phyloP scores from a whole-genome alignment of 2,329 filamentous ascomycete genomes.

The Aspergillus pseudotamarii region DNA sequence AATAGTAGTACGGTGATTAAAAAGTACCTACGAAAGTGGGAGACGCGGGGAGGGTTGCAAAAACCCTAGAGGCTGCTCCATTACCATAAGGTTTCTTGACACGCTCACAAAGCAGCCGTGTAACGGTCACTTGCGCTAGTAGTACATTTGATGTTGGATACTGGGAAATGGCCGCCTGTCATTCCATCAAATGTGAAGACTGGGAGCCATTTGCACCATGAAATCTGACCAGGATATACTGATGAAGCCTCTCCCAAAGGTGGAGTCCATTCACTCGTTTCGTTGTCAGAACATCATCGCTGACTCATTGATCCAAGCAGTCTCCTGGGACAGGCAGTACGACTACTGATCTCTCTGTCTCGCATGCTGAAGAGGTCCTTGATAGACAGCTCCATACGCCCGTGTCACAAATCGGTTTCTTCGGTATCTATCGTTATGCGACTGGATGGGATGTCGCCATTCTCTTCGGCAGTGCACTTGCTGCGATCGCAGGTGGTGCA shows the following conservation, averaged over 20 bases:
- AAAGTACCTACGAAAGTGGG: background rate
- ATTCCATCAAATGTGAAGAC: background rate
- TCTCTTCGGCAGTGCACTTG: slow-evolving; percentile 59
- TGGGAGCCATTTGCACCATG: background rate
- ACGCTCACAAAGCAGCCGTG: background rate
- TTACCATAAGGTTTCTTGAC: background rate
- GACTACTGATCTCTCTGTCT: slow-evolving; percentile 6
- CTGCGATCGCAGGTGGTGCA: slow-evolving; percentile 70
- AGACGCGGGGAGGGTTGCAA: background rate
- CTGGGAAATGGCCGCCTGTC: background rate
- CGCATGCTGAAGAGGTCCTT: slow-evolving; percentile 63
- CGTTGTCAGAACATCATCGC: too few relatives aligned
- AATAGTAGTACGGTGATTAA: background rate
- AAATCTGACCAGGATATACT: background rate
- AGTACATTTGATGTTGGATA: background rate
- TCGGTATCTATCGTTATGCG: slow-evolving; percentile 68
- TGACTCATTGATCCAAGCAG: background rate
- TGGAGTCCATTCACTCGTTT: background rate
- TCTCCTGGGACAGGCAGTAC: slow-evolving; percentile 6
- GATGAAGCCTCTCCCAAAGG: slow-evolving; percentile 8
- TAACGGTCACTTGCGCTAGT: background rate
- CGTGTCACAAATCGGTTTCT: slow-evolving; percentile 61
- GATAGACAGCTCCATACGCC: slow-evolving; percentile 67
- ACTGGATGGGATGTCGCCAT: slow-evolving; percentile 64
- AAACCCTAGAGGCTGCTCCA: background rate